Conservation (phyloP, 2,329 filamentous ascomycete species). For the Catunica adiposa region DNA sequence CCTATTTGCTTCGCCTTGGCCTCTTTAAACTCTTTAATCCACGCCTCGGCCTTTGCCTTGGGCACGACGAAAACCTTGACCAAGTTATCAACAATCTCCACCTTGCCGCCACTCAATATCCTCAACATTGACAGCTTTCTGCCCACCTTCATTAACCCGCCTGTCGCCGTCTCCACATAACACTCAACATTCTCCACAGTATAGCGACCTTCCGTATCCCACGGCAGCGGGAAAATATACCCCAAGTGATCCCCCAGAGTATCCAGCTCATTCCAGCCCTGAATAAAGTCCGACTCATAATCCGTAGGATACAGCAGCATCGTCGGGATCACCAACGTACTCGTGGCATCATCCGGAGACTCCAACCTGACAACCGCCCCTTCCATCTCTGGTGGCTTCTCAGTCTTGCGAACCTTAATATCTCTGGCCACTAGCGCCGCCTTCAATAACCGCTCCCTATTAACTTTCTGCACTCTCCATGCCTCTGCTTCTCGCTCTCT, state of each 20-base stretch:
- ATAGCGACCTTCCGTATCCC: slow-evolving; percentile 60
- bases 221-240: slow-evolving; percentile 78
- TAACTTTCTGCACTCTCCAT: slow-evolving; percentile 35
- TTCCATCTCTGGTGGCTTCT: slow-evolving; percentile 68
- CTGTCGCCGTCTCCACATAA: slow-evolving; percentile 68
- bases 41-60: slow-evolving; percentile 48
- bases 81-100: slow-evolving; percentile 77
- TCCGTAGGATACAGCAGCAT: slow-evolving; percentile 74
- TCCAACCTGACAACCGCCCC: slow-evolving; percentile 60
- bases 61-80: slow-evolving; percentile 74
- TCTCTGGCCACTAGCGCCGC: slow-evolving; percentile 52
- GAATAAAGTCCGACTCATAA: slow-evolving; percentile 78
- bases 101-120: slow-evolving; percentile 56
- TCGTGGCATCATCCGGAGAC: slow-evolving; percentile 48
- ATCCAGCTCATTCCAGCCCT: slow-evolving; percentile 65
- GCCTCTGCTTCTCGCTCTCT: slow-evolving; percentile 39
- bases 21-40: slow-evolving; percentile 72
- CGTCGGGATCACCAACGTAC: slow-evolving; percentile 57
- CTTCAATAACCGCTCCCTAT: slow-evolving; percentile 43
- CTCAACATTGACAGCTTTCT: slow-evolving; percentile 66
- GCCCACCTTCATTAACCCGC: slow-evolving; percentile 76
- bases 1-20: slow-evolving; percentile 39
- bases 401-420: slow-evolving; percentile 50
- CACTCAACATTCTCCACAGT: slow-evolving; percentile 53
- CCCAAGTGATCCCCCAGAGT: slow-evolving; percentile 58